Evolutionary conservation across 805 yeast species (phyloP).

Genomic region (Candida ortonii): DNA sequence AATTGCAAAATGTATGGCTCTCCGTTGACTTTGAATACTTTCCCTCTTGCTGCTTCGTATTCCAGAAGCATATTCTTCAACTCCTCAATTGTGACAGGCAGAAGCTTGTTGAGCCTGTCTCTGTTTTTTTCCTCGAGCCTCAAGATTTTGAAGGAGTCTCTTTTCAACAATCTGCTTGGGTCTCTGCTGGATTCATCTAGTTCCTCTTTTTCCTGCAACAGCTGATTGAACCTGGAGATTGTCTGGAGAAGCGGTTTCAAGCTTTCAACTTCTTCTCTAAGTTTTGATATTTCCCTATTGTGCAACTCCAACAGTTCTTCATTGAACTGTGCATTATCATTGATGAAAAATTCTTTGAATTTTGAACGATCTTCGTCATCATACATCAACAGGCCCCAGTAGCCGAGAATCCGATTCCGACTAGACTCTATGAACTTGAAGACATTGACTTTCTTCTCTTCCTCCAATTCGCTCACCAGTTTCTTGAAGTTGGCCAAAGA

Average conservation of each 20-base stretch:
- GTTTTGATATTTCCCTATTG: conserved; percentile 54
- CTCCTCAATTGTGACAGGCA: conserved; percentile 60
- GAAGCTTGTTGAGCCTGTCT: conserved; percentile 58
- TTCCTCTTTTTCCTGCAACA: conserved; percentile 57
- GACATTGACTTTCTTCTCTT: conserved; percentile 60
- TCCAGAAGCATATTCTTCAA: conserved; percentile 45
- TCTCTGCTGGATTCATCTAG: conserved; percentile 73
- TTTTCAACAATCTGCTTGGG: conserved; percentile 71
- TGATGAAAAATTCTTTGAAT: conserved; percentile 43
- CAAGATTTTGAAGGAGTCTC: conserved; percentile 75
- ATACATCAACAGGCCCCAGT: conserved; percentile 64
- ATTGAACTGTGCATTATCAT: conserved; percentile 40
- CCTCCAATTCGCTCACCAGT: conserved; percentile 57
- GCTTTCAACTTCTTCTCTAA: conserved; percentile 48
- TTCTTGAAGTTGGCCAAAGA: conserved; percentile 49
- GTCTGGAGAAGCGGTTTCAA: conserved; percentile 54
- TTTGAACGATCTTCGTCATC: conserved; percentile 46
- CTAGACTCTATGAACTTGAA: conserved; percentile 65
- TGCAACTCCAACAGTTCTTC: conserved; percentile 63
- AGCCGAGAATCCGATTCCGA: conserved; percentile 52
- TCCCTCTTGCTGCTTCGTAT: conserved; percentile 44
- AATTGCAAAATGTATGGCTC: conserved; percentile 40
- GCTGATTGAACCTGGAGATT: conserved; percentile 52
- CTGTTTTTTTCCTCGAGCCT: conserved; percentile 77
- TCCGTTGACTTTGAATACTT: conserved; percentile 45